Base-by-base conservation (phyloP, 1,284 basidiomycete species). In the Cutaneotrichosporon cyanovorans region DNA sequence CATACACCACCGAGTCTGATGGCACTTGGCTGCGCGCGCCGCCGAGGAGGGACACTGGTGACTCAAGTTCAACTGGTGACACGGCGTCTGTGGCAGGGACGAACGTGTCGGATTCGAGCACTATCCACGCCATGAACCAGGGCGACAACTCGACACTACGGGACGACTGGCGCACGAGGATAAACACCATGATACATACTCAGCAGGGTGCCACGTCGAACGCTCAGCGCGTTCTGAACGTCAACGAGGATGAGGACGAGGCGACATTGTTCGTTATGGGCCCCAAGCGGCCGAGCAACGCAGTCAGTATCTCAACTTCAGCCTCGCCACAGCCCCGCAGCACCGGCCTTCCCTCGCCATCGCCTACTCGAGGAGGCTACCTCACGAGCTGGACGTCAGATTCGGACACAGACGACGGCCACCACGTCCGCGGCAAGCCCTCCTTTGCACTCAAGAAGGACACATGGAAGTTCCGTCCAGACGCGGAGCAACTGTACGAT, bases 401-500 rank as follows among this genome's bases (percentile, higher is more conserved):
- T 18, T 44, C 42, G 19, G 42, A 44, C 16, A 44, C 33, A 14
- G 35, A 28, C 18, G 22, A 25, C 19, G 42, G 23, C 14, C 22
- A 28, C 12, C 25, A 23, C 22, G 20, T 42, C 22, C 41, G 23
- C 15, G 16, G 37, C 3, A 22, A 22, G 14, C 32, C 31, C 14
- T 33, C 19, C 3, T 18, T 19, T 16, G 33, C 22, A 4, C 20
- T 21, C 3, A 34, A 19, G 23, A 37, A 31, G 7, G 42, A 47
- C 31, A 35, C 43, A n/a, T 51, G 50, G 50, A 37, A 47, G 9
- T 33, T 51, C 19, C 85, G 95, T 63, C 95, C 95, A 12, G 82
- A 85, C 25, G 83, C 92, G 0, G 95, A 98, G 66, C 86, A 88
- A 61, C 84, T 99, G 45, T 91, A 92, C 68, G 87, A 97, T 47